Percentiles rank a stretch among this genome's conserved stretches.
Evolutionary conservation across 345 rosid species (phyloP).

Genomic region (Gossypium thurberi): DNA sequence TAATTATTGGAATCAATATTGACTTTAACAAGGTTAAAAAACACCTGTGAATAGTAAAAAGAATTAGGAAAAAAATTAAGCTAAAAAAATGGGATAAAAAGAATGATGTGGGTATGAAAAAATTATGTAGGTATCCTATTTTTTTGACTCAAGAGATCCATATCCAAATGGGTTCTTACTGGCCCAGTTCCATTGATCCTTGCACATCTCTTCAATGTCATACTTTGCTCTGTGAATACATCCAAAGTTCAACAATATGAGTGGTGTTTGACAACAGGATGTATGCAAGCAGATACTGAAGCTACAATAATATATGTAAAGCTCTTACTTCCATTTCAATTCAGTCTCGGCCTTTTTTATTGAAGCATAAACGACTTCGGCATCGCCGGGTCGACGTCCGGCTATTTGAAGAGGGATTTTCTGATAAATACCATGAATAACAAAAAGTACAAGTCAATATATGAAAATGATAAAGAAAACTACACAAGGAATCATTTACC

Average conservation of each 20-base stretch:
- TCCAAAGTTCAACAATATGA: no score
- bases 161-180: background rate
- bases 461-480: no score
- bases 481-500: background rate
- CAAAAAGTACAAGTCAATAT: no score
- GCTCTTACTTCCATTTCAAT: background rate
- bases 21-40: no score
- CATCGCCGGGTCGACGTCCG: background rate
- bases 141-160: background rate
- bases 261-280: background rate
- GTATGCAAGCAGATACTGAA: background rate
- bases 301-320: background rate
- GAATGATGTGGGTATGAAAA: no score
- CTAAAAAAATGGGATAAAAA: no score
- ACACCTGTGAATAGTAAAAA: no score
- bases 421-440: background rate
- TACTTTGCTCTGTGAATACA: background rate
- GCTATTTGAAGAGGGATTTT: background rate
- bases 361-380: background rate
- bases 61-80: no score
- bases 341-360: background rate
- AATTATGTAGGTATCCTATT: no score
- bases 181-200: background rate
- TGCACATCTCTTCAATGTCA: background rate
- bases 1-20: no score